These are phyloP conservation scores for Alloascoidea hylecoeti DNA, from an alignment of 805 yeast genomes.

Conservation along the genomic window DNA sequence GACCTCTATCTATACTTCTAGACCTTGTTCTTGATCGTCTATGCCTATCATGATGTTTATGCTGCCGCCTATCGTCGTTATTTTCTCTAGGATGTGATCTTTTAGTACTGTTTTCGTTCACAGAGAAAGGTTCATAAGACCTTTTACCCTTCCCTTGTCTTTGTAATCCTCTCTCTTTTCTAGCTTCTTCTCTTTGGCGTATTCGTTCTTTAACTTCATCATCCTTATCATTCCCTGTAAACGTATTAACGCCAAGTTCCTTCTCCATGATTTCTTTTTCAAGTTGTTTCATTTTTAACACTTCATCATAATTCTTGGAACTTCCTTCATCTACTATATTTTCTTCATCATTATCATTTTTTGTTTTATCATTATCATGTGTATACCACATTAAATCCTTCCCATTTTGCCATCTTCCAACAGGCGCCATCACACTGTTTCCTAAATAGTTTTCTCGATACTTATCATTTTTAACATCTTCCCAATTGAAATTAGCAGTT, in stretches of 20 bases:
- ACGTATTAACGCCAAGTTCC: not conserved
- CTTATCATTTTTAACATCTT: constrained; percentile 12
- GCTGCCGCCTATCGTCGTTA: too few species aligned
- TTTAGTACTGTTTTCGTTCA: too few species aligned
- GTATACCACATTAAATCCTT: constrained; percentile 13
- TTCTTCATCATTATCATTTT: constrained; percentile 2
- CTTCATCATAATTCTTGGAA: not conserved
- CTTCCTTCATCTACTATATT: not conserved
- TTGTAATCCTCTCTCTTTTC: not conserved
- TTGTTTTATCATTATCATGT: constrained; percentile 6
- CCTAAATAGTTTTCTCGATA: constrained; percentile 14
- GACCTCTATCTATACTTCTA: not conserved
- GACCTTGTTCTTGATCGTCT: too few species aligned
- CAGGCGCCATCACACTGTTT: constrained; percentile 15
- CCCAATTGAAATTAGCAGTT: constrained; percentile 12
- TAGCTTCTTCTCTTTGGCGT: constrained; percentile 1
- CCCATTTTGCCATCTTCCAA: constrained; percentile 10
- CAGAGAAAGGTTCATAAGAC: not conserved
- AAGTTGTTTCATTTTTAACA: not conserved
- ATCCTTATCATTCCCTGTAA: not conserved
- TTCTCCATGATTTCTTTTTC: not conserved
- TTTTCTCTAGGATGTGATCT: too few species aligned
- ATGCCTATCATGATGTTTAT: not conserved
- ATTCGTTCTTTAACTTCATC: not conserved
- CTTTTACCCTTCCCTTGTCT: not conserved